Percentiles rank a stretch among this genome's conserved stretches.
Evolutionary conservation across 805 yeast species (phyloP).

Genomic region (Wickerhamomyces bovis): DNA sequence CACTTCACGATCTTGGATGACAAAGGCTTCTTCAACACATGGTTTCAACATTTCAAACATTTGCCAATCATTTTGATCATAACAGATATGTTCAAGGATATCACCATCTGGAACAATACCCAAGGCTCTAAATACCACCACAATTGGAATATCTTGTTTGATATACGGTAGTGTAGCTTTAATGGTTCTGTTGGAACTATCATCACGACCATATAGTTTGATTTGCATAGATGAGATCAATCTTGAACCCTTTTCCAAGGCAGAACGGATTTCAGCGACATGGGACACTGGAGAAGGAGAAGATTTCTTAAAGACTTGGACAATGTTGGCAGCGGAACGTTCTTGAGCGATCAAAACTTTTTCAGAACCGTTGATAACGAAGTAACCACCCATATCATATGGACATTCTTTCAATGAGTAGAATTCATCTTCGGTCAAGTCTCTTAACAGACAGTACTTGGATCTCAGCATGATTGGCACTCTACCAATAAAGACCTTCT

Average conservation of each 20-base stretch:
- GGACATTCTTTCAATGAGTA: constrained; percentile 98
- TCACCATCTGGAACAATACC: constrained; percentile 99
- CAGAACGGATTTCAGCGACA: constrained; percentile 94
- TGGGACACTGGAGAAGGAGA: constrained; percentile 96
- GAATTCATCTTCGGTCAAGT: constrained; percentile 85
- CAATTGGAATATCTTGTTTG: constrained; percentile 94
- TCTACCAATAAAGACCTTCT: constrained; percentile 88
- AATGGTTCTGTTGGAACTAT: constrained; percentile 76
- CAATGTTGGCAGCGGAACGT: constrained; percentile 96
- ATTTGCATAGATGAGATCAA: constrained; percentile 91
- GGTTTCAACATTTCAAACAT: constrained; percentile 99
- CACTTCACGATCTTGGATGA: constrained; percentile 95
- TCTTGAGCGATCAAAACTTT: constrained; percentile 98
- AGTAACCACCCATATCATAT: constrained; percentile 99
- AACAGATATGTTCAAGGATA: constrained; percentile 95
- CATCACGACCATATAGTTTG: constrained; percentile 80
- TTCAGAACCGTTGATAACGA: constrained; percentile 96
- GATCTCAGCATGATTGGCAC: constrained; percentile 98
- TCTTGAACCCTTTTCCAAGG: constrained; percentile 95
- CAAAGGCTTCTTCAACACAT: constrained; percentile 98
- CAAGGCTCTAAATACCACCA: constrained; percentile 92
- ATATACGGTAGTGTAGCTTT: constrained; percentile 95
- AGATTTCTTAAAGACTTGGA: constrained; percentile 95
- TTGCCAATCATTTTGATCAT: constrained; percentile 98
- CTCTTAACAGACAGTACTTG: constrained; percentile 89